Base-by-base conservation (phyloP, 1,284 basidiomycete species). In the Ganoderma boninense region DNA sequence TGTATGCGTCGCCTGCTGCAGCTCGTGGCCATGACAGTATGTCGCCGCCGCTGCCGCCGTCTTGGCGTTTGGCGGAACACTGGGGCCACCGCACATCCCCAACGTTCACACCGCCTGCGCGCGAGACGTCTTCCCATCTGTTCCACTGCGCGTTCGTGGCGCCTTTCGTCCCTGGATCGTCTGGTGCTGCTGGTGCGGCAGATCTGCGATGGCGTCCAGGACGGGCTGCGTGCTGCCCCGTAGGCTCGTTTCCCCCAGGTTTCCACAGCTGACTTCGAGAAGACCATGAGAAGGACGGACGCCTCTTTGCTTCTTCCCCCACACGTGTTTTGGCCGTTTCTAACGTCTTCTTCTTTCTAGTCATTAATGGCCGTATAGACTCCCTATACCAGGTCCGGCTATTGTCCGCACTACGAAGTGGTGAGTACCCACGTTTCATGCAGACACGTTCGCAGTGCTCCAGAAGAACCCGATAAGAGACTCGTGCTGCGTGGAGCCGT, bases 381-480 rank as follows among this genome's bases (percentile, higher is more conserved):
- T 90, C 94, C 1, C 80, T 95, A 7, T 91, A 92, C 78, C 93
- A 94, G 82, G 92, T 96, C 76, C 90, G 90, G 75, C 85, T 97
- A 7, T 85, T 97, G 11, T 89, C 93, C 6, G 96, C 95, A 4
- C 86, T 97, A 23, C 87, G 95, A 26, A 90, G 82, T 68, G 88
- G 87, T 87, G 72, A 68, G 81, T 77, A 26, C 40, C 5, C 35
- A 18, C 11, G 8, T 35, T 29, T 35, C 1, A 57, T 16, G 23
- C 49, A 52, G 10, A 23, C 11, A 11, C 29, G 29, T 32, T 32
- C 29, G n/a, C 20, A 7, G 23, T 26, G 38, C 38, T 38, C 38
- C 10, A 38, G 38, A 38, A 38, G 38, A 38, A 38, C 38, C 38
- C 38, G 38, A 38, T 10, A 38, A 8, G 10, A 38, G 38, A 38